Conservation (phyloP, 805 yeast genomes). For the Pichia californica region DNA sequence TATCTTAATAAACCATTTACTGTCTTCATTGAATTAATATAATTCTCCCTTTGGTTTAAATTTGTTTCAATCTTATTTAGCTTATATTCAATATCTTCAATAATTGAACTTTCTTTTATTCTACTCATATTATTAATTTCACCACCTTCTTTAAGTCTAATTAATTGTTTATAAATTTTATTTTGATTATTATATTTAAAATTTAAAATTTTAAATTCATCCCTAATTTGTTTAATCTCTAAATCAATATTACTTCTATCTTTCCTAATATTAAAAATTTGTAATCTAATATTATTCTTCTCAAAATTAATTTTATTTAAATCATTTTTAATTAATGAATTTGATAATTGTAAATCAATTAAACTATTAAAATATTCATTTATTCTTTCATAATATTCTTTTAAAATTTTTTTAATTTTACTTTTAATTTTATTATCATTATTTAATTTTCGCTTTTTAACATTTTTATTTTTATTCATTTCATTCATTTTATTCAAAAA, state of each 20-base stretch:
- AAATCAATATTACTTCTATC: constrained; percentile 14
- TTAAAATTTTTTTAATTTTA: constrained; percentile 10
- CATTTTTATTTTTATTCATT: not conserved
- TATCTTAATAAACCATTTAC: not conserved
- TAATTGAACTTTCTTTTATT: not conserved
- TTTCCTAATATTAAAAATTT: constrained; percentile 25
- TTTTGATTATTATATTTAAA: constrained; percentile 7
- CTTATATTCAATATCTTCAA: not conserved
- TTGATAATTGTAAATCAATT: constrained; percentile 32
- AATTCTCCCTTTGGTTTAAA: not conserved
- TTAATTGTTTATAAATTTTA: constrained; percentile 5
- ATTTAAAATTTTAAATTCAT: constrained; percentile 1
- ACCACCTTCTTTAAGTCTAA: not conserved
- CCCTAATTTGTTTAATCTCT: constrained; percentile 9
- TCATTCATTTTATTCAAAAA: not conserved
- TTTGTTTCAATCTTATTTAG: not conserved
- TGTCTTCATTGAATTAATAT: not conserved
- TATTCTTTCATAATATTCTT: constrained; percentile 20
- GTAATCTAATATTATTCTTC: constrained; percentile 26
- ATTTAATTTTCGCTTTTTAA: not conserved
- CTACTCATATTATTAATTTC: too few species aligned
- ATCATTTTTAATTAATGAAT: constrained; percentile 28
- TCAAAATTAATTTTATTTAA: constrained; percentile 23
- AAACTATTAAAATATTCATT: constrained; percentile 26
- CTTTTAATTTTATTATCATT: not conserved